Evolutionary conservation across 257 asterid genomes (phyloP).

Genomic region (Thymus mandschuricus): DNA sequence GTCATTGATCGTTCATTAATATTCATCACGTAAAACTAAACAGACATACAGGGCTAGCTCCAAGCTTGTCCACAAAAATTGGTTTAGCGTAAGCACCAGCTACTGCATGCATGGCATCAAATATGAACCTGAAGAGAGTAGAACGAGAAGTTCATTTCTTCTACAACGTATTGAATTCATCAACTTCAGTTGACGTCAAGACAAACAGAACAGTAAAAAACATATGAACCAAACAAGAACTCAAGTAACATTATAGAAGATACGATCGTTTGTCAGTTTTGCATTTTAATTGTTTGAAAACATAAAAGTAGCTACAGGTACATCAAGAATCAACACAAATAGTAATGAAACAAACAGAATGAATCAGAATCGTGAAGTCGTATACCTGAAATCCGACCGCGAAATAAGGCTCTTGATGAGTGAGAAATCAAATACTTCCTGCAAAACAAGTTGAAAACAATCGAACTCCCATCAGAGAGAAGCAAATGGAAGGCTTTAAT

Average conservation of each 20-base stretch:
- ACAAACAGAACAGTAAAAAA: neutral
- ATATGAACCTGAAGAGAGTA: conserved; percentile 68
- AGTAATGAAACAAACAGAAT: conserved; percentile 3
- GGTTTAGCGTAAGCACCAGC: conserved; percentile 99
- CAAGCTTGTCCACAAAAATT: conserved; percentile 90
- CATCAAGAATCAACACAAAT: neutral
- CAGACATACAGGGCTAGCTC: conserved; percentile 74
- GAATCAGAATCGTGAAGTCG: conserved; percentile 6
- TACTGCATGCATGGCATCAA: conserved; percentile 99
- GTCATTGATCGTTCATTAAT: neutral
- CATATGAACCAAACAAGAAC: neutral
- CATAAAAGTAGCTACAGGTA: neutral
- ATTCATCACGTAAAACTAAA: conserved; percentile 8
- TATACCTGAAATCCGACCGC: conserved; percentile 82
- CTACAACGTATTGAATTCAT: conserved; percentile 9
- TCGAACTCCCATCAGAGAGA: neutral
- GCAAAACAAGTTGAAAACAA: conserved; percentile 42
- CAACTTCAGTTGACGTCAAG: conserved; percentile 4
- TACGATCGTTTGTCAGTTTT: neutral
- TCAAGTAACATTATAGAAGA: neutral
- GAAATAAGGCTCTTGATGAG: conserved; percentile 77
- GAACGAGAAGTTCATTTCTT: neutral
- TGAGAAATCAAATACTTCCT: conserved; percentile 90
- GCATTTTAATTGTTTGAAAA: neutral
- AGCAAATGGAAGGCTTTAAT: neutral